These are phyloP conservation scores for Telfairia occidentalis DNA, from an alignment of 331 rosid species.

Conservation along the genomic window DNA sequence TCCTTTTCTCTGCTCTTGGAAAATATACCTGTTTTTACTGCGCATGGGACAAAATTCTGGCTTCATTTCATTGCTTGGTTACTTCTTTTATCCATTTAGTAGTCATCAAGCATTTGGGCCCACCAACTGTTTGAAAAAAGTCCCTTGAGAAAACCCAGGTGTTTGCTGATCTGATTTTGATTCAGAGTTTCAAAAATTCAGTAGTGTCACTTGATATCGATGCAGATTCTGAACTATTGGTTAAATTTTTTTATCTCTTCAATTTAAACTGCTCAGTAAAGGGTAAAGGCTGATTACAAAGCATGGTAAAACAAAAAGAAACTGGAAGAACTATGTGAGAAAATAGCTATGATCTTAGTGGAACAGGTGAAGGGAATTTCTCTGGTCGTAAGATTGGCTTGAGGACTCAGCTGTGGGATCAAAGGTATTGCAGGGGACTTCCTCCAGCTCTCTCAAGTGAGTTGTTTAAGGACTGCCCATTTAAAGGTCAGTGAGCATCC, in stretches of 20 bases:
- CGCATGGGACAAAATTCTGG: background rate
- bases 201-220: background rate
- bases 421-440: constrained; percentile 5
- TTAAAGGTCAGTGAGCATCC: background rate
- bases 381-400: constrained; percentile 24
- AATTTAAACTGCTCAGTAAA: background rate
- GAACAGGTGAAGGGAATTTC: constrained; percentile 24
- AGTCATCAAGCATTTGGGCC: background rate
- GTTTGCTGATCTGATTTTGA: background rate
- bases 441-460: constrained; percentile 9
- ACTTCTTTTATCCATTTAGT: background rate
- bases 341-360: constrained; percentile 25
- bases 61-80: background rate
- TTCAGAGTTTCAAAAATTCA: background rate
- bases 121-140: background rate
- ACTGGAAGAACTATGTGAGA: background rate
- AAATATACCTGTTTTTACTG: background rate
- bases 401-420: constrained; percentile 26
- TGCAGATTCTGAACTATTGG: background rate
- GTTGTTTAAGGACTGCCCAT: background rate
- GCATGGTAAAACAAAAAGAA: background rate
- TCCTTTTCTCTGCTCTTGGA: background rate
- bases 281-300: constrained; percentile 3
- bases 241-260: background rate
- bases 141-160: background rate